Conservation (phyloP, 106 monocot species). For the Acorus gramineus region DNA sequence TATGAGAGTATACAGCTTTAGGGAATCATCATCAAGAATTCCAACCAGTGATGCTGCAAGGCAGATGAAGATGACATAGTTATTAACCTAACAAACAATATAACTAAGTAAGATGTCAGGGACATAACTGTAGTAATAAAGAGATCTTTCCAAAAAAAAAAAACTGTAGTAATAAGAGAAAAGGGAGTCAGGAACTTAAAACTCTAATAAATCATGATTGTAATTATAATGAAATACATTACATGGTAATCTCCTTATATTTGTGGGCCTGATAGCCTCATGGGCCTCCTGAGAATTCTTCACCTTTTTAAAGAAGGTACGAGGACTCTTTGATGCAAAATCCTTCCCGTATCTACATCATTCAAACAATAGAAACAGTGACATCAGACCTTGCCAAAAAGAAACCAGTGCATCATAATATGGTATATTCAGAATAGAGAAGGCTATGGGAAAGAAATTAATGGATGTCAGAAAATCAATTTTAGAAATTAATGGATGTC, state of each 20-base stretch:
- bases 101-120: no score
- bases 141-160: no score
- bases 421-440: no score
- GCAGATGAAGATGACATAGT: neutral
- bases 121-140: no score
- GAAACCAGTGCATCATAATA: no score
- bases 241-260: conserved; percentile 90
- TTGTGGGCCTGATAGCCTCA: conserved; percentile 95
- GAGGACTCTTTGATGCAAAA: conserved; percentile 53
- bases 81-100: no score
- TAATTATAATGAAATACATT: conserved; percentile 11
- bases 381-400: neutral
- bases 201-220: no score
- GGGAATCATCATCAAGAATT: conserved; percentile 75
- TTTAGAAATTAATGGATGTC: no score
- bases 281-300: conserved; percentile 99
- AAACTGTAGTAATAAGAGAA: no score
- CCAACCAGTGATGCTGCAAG: conserved; percentile 53
- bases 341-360: conserved; percentile 59
- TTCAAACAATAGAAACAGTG: neutral
- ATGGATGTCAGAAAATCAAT: no score
- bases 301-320: conserved; percentile 74
- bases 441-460: no score
- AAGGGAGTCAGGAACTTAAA: no score
- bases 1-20: conserved; percentile 82